Evolutionary conservation across 441 rosid genomes (phyloP), one percentile per base, ranked within the genome.

Genomic region (Jatropha podagrica): DNA sequence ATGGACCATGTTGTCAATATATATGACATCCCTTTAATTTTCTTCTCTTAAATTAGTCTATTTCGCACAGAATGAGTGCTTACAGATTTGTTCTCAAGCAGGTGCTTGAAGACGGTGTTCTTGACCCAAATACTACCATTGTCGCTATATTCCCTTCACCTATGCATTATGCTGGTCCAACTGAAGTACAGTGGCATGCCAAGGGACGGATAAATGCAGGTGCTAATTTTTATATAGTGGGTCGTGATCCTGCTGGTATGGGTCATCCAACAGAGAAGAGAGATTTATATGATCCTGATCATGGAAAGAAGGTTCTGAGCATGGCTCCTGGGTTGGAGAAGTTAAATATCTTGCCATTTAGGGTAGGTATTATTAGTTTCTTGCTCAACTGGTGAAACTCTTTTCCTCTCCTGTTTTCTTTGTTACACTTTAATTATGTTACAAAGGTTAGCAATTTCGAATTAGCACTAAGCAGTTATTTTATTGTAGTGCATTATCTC

Each of bases 151-250:
- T 95, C 77, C 97, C 97, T 1, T 95, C 98, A 48, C 98, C 97
- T 0, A 91, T 95, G 98, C 97, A 91, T 79, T 94, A 94, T 80
- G 97, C 97, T 8, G 97, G 98, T 81, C 98, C 98, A 70, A 95
- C 99, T 0, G 99, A 95, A 88, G 99, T 93, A 51, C 98, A 95
- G 69, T 93, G 98, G 99, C 99, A 95, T 73, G 99, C 99, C 76
- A 95, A 95, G 85, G 98, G 93, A 72, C 86, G 98, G 73, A 85
- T 93, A 75, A 93, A 95, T 79, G 99, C 99, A 0, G 99, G 99
- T 68, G 99, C 97, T 72, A 95, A 95, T 74, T 95, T 95, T 80
- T 95, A 95, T 68, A 93, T 95, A 68, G 99, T 95, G 15, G 99
- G 99, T 17, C 92, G 98, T 75, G 99, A 95, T 84, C 98, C 99